Percentiles rank a stretch among this genome's conserved stretches.
Evolutionary conservation across 768 basidiomycete species (phyloP).

Genomic region (Mycena galopus): DNA sequence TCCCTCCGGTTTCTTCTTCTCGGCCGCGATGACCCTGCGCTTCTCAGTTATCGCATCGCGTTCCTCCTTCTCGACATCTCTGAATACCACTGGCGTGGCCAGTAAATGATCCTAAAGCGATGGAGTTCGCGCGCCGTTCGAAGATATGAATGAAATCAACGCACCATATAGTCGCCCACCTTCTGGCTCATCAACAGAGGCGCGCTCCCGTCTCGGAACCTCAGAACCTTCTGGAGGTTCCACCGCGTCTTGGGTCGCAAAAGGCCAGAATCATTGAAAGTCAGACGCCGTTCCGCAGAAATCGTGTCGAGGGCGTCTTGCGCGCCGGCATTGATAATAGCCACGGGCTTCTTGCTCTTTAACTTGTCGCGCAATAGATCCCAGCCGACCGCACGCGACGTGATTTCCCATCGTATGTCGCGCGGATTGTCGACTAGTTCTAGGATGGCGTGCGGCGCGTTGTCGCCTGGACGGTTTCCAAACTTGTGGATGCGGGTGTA

Average conservation of each 20-base stretch:
- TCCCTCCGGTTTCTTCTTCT: constrained; percentile 36
- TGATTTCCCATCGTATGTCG: constrained; percentile 91
- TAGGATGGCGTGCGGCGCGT: constrained; percentile 91
- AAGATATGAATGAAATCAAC: constrained; percentile 43
- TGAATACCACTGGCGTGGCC: constrained; percentile 71
- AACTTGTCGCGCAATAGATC: constrained; percentile 77
- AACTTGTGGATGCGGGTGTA: constrained; percentile 96
- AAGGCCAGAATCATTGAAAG: constrained; percentile 50
- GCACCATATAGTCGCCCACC: constrained; percentile 75
- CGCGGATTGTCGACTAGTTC: constrained; percentile 95
- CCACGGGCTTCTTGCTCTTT: constrained; percentile 55
- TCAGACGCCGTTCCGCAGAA: constrained; percentile 59
- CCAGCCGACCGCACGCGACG: constrained; percentile 88
- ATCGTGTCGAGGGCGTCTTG: constrained; percentile 60
- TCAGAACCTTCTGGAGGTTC: constrained; percentile 82
- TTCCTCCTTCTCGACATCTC: constrained; percentile 58
- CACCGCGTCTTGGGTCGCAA: constrained; percentile 77
- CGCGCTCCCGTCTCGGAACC: constrained; percentile 65
- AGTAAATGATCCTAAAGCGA: constrained; percentile 71
- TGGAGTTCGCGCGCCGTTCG: constrained; percentile 8
- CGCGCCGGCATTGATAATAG: constrained; percentile 66
- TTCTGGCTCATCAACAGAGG: constrained; percentile 64
- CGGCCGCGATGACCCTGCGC: constrained; percentile 3
- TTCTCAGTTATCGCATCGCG: constrained; percentile 38
- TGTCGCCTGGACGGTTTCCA: constrained; percentile 92